A percentile compares a stretch with the other conserved stretches of the same genome.
Conservation (phyloP, 2,329 filamentous ascomycete species). For the Chaetomium sp. region DNA sequence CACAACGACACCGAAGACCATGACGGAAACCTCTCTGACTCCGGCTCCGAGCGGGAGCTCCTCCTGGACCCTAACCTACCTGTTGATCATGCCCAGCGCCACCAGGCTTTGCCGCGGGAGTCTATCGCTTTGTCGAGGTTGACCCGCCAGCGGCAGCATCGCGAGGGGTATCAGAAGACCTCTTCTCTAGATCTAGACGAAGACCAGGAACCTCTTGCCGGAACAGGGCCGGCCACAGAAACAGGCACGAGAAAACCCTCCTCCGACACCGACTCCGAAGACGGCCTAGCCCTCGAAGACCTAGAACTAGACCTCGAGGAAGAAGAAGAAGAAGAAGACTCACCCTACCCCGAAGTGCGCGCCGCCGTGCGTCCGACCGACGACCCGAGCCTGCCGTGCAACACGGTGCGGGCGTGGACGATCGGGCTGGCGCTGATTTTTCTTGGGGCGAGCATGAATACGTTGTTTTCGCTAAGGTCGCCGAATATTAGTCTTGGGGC, state of each 20-base stretch:
- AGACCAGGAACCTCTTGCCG: constrained; percentile 3
- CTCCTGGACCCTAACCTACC: constrained; percentile 49
- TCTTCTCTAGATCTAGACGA: constrained; percentile 1
- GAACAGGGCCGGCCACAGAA: too few species aligned
- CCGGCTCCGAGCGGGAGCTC: constrained; percentile 47
- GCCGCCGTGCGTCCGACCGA: constrained; percentile 60
- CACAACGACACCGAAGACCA: constrained; percentile 28
- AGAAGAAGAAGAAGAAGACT: constrained; percentile 41
- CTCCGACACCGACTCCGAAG: constrained; percentile 5
- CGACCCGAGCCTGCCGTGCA: constrained; percentile 54
- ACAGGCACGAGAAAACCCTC: constrained; percentile 10
- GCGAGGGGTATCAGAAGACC: constrained; percentile 1
- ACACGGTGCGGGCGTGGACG: constrained; percentile 58
- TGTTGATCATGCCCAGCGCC: constrained; percentile 34
- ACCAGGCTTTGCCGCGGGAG: constrained; percentile 16
- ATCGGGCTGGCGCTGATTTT: constrained; percentile 53
- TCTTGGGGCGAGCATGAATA: constrained; percentile 55
- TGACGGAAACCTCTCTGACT: constrained; percentile 37
- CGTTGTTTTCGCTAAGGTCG: constrained; percentile 55
- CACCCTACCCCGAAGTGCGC: constrained; percentile 60
- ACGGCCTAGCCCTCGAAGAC: constrained; percentile 1
- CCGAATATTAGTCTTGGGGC: constrained; percentile 56
- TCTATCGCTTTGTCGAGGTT: constrained; percentile 21
- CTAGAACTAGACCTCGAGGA: constrained; percentile 15
- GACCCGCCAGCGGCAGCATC: constrained; percentile 8